phyloP scores from a whole-genome alignment of 1,284 basidiomycete species.

The Sanguinoderma infundibulare region DNA sequence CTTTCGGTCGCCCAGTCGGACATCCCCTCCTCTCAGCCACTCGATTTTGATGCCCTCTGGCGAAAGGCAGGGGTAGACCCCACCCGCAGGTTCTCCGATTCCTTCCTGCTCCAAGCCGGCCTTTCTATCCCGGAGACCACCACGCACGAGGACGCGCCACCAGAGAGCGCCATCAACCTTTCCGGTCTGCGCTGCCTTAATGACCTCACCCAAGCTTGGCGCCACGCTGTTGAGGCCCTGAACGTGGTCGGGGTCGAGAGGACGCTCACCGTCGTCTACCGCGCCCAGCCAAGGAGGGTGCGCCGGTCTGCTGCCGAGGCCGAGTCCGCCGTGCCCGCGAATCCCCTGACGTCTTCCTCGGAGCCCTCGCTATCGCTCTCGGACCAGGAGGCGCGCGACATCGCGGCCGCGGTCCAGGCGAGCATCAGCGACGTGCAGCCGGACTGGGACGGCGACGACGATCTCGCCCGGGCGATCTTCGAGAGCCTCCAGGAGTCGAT shows the following conservation, averaged over 20 bases:
- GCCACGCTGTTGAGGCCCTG: constrained; percentile 36
- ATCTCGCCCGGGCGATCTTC: constrained; percentile 27
- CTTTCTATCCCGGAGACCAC: constrained; percentile 34
- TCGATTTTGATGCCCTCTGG: constrained; percentile 66
- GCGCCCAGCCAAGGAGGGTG: constrained; percentile 38
- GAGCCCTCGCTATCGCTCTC: constrained; percentile 8
- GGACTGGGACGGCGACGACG: constrained; percentile 20
- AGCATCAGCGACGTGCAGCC: constrained; percentile 53
- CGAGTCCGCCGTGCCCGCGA: too few species aligned
- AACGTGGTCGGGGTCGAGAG: constrained; percentile 43
- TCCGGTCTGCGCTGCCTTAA: constrained; percentile 30
- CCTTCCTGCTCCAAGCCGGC: constrained; percentile 57
- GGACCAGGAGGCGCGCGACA: constrained; percentile 34
- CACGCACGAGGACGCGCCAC: neutral
- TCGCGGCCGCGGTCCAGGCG: constrained; percentile 72
- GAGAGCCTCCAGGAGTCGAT: constrained; percentile 26
- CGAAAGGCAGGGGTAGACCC: constrained; percentile 52
- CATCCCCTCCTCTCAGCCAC: constrained; percentile 27
- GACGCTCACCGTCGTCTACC: constrained; percentile 55
- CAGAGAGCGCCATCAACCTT: neutral
- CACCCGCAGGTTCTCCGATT: constrained; percentile 50
- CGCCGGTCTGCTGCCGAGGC: neutral
- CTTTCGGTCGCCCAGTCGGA: constrained; percentile 39
- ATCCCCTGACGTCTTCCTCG: neutral
- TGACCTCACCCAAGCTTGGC: constrained; percentile 39